These are phyloP conservation scores for Penicillium pancosmium DNA, from an alignment of 495 filamentous ascomycete genomes.

Conservation along the genomic window DNA sequence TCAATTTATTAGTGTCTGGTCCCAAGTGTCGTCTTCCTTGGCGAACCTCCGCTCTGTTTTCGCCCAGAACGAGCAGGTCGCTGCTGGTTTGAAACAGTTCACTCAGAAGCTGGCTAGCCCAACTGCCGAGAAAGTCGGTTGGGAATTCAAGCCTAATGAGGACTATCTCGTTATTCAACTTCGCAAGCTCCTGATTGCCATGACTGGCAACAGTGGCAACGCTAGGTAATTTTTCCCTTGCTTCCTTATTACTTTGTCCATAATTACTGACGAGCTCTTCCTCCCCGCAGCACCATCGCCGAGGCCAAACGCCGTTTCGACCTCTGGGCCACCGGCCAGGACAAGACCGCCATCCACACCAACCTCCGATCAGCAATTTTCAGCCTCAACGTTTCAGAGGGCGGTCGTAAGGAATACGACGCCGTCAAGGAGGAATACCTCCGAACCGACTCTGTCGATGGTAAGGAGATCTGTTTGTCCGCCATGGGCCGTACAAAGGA, in stretches of 20 bases:
- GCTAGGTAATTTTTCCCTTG: constrained; percentile 55
- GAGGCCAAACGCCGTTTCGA: constrained; percentile 78
- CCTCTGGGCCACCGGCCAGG: constrained; percentile 66
- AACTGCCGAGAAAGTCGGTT: constrained; percentile 78
- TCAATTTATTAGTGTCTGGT: constrained; percentile 65
- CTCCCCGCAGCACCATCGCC: constrained; percentile 53
- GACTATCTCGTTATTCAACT: constrained; percentile 81
- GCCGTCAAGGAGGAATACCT: constrained; percentile 81
- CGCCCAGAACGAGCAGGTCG: constrained; percentile 55
- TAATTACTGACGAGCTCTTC: neutral
- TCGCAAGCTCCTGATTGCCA: constrained; percentile 74
- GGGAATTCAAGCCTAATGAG: constrained; percentile 75
- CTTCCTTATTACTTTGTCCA: neutral
- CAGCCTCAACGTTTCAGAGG: constrained; percentile 71
- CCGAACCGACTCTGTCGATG: constrained; percentile 80
- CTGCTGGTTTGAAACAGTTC: constrained; percentile 73
- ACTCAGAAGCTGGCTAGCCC: constrained; percentile 68
- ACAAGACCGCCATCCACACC: constrained; percentile 72
- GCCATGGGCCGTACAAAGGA: constrained; percentile 76
- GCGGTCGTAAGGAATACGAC: constrained; percentile 66
- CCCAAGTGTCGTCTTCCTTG: constrained; percentile 73
- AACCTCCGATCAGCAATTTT: constrained; percentile 80
- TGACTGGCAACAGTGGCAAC: constrained; percentile 75
- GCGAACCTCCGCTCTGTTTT: constrained; percentile 67
- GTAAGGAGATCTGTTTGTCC: constrained; percentile 80